Percentiles rank a stretch among this genome's conserved stretches.
These are phyloP conservation scores for Ophiostoma novo-ulmi DNA, from an alignment of 2,329 filamentous ascomycete species.

Conservation along the genomic window DNA sequence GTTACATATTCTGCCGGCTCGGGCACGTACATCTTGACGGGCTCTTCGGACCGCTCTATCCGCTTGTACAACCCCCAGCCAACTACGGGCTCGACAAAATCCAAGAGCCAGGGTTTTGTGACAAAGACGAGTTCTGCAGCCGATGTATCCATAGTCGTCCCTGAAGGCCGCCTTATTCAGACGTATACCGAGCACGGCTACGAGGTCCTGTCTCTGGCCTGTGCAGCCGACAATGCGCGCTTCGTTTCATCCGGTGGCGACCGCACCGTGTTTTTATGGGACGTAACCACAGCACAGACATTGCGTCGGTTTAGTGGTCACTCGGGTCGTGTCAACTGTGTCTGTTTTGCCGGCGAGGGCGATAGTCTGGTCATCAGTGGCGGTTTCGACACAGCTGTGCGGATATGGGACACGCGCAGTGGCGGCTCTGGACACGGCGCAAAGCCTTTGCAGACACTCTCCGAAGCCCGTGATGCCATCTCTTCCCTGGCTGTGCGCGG, in stretches of 20 bases:
- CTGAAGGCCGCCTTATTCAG: conserved; percentile 65
- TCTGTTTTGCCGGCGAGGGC: conserved; percentile 70
- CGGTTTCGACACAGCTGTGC: conserved; percentile 69
- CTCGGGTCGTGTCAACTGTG: conserved; percentile 68
- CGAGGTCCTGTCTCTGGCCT: conserved; percentile 75
- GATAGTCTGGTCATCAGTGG: conserved; percentile 69
- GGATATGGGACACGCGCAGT: conserved; percentile 66
- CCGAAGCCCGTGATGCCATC: conserved; percentile 68
- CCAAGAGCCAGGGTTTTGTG: conserved; percentile 19
- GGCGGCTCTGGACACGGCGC: conserved; percentile 25
- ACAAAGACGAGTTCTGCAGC: conserved; percentile 32
- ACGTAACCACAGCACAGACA: conserved; percentile 76
- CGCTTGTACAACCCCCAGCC: conserved; percentile 77
- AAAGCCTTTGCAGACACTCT: conserved; percentile 66
- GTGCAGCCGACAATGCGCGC: conserved; percentile 70
- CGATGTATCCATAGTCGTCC: conserved; percentile 35
- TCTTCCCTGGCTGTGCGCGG: conserved; percentile 45
- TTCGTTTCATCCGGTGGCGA: conserved; percentile 90
- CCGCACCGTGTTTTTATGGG: conserved; percentile 88
- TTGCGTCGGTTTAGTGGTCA: conserved; percentile 69
- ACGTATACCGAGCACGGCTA: conserved; percentile 88
- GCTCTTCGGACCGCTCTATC: conserved; percentile 77
- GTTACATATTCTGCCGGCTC: conserved; percentile 67
- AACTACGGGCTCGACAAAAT: conserved; percentile 32
- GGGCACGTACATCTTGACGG: conserved; percentile 75